Evolutionary conservation across 2,329 filamentous ascomycete genomes (phyloP).

Genomic region (Trichophyton mentagrophytes): DNA sequence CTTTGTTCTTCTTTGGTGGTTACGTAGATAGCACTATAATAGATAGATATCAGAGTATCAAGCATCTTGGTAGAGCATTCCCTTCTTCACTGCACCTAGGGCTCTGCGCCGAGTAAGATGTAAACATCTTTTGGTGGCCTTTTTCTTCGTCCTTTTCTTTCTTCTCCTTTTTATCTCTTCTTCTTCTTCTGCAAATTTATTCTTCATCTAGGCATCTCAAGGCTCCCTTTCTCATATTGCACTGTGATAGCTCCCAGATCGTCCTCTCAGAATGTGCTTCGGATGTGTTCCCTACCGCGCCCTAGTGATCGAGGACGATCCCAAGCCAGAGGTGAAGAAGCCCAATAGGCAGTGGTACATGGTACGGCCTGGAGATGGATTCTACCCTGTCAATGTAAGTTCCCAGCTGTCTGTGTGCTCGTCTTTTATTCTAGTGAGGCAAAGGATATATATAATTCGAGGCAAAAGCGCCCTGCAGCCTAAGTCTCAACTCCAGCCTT

Average conservation of each 20-base stretch:
- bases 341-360: constrained; percentile 11
- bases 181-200: neutral
- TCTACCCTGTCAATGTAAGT: constrained; percentile 11
- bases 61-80: neutral
- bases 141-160: neutral
- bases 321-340: constrained; percentile 9
- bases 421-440: neutral
- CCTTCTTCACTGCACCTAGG: neutral
- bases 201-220: neutral
- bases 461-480: neutral
- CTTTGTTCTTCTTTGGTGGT: neutral
- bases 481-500: neutral
- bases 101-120: neutral
- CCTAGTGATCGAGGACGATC: constrained; percentile 13
- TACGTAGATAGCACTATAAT: neutral
- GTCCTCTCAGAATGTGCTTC: constrained; percentile 11
- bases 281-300: constrained; percentile 12
- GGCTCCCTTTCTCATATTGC: neutral
- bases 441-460: constrained; percentile 1
- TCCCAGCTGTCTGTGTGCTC: neutral
- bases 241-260: neutral
- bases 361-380: constrained; percentile 11
- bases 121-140: neutral
- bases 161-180: neutral
- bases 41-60: neutral